Conservation (phyloP, 2,329 filamentous ascomycete genomes). For the Cercospora berteroae region DNA sequence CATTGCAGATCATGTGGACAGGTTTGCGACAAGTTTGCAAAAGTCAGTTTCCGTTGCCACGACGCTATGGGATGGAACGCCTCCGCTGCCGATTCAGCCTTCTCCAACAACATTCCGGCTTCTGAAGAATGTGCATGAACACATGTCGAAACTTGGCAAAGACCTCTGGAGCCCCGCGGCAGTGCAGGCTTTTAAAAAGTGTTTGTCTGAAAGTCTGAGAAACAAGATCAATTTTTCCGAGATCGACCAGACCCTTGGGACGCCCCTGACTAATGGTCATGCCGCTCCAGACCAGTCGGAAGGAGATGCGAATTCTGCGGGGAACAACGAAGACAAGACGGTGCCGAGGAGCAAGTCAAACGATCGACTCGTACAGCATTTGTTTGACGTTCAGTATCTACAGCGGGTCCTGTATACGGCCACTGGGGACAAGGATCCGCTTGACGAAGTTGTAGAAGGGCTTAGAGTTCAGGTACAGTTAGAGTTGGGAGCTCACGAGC, state of each 20-base stretch:
- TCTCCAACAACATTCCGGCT: slow-evolving; percentile 73
- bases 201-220: slow-evolving; percentile 54
- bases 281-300: slow-evolving; percentile 17
- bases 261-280: slow-evolving; percentile 22
- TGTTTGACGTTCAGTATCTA: slow-evolving; percentile 49
- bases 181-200: slow-evolving; percentile 61
- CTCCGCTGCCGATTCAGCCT: slow-evolving; percentile 72
- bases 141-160: slow-evolving; percentile 68
- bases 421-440: not conserved
- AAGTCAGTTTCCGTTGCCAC: slow-evolving; percentile 46
- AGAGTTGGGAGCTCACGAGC: slow-evolving; percentile 50
- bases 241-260: slow-evolving; percentile 20
- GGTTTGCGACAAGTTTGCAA: slow-evolving; percentile 11
- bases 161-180: slow-evolving; percentile 80
- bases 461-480: slow-evolving; percentile 50
- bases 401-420: slow-evolving; percentile 27
- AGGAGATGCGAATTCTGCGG: slow-evolving; percentile 17
- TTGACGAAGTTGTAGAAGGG: slow-evolving; percentile 37
- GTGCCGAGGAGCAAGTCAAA: slow-evolving; percentile 4
- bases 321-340: slow-evolving; percentile 14
- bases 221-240: slow-evolving; percentile 39
- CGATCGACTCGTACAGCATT: slow-evolving; percentile 37
- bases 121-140: slow-evolving; percentile 60
- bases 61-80: slow-evolving; percentile 76
- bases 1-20: slow-evolving; percentile 31